phyloP scores from a whole-genome alignment of 2,329 filamentous ascomycete genomes.

The Penicillium capsulatum region DNA sequence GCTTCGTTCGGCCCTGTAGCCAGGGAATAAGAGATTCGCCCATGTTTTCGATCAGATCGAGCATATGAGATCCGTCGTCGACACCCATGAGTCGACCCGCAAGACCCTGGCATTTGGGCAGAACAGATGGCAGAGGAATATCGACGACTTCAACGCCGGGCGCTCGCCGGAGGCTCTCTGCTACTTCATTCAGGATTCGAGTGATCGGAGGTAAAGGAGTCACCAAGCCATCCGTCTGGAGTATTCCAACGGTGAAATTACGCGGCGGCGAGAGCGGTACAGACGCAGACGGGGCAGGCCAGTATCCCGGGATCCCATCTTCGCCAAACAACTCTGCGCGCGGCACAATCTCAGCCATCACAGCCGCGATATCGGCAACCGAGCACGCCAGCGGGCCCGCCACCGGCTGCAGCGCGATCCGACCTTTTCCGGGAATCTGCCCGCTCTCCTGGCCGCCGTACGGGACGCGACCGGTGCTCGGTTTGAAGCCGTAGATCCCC shows the following conservation, averaged over 20 bases:
- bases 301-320: constrained; percentile 42
- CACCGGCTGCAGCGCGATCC: constrained; percentile 49
- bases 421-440: constrained; percentile 44
- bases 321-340: constrained; percentile 52
- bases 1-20: constrained; percentile 51
- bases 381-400: constrained; percentile 42
- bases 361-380: constrained; percentile 40
- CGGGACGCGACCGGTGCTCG: constrained; percentile 46
- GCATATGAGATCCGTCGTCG: constrained; percentile 54
- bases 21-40: constrained; percentile 58
- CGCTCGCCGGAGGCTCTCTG: constrained; percentile 28
- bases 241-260: constrained; percentile 41
- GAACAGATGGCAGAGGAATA: constrained; percentile 50
- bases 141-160: constrained; percentile 56
- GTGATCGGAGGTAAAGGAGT: constrained; percentile 39
- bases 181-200: constrained; percentile 40
- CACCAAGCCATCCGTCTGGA: constrained; percentile 40
- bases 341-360: constrained; percentile 51
- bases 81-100: constrained; percentile 57
- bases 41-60: constrained; percentile 54
- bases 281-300: constrained; percentile 24
- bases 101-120: constrained; percentile 54
- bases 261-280: constrained; percentile 19
- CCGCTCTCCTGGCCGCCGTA: constrained; percentile 52
- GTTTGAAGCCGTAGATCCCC: constrained; percentile 51